Evolutionary conservation across 2,329 filamentous ascomycete genomes (phyloP).

Genomic region (Cytospora schulzeri): DNA sequence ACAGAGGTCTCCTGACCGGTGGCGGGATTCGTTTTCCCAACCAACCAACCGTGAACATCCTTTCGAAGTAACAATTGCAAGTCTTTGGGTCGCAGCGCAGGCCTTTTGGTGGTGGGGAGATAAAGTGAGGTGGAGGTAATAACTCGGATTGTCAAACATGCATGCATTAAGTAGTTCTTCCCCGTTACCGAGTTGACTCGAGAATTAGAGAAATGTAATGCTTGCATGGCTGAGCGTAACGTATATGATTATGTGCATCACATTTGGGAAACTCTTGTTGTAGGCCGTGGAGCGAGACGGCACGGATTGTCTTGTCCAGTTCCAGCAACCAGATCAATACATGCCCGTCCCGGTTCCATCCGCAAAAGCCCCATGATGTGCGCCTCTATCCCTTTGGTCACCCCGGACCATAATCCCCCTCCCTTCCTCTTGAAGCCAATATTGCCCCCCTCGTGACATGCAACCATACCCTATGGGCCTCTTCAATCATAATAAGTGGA

Average conservation of each 20-base stretch:
- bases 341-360: not conserved
- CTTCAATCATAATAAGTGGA: not conserved
- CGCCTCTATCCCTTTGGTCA: not conserved
- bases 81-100: not conserved
- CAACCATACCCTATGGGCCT: not conserved
- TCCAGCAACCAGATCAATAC: not conserved
- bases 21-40: not conserved
- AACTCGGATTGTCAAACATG: not conserved
- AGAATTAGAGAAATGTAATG: not conserved
- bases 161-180: not conserved
- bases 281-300: not conserved
- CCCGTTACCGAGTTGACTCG: not conserved
- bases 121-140: not conserved
- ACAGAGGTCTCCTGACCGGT: not conserved
- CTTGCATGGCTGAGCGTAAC: not conserved
- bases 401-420: not conserved
- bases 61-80: not conserved
- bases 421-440: not conserved
- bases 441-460: not conserved
- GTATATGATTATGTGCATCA: not conserved
- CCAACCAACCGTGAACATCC: not conserved
- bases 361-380: not conserved
- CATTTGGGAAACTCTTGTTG: not conserved
- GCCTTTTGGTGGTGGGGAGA: not conserved
- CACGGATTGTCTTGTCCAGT: not conserved